Conservation (phyloP, 192 early-diverging fungal species). For the Backusella sp. region DNA sequence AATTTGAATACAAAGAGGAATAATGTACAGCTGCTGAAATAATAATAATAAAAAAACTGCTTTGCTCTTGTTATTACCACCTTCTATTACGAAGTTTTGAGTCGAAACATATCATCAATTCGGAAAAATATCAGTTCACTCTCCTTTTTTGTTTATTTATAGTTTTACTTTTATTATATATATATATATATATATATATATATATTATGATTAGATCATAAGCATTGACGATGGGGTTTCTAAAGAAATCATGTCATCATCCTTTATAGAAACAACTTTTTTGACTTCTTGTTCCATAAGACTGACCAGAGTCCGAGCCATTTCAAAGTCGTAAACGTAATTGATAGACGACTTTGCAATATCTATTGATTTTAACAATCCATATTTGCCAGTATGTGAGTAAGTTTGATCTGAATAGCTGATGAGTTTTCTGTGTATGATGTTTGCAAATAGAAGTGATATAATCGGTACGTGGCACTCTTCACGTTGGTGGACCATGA, state of each 20-base stretch:
- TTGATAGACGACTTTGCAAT: slow-evolving; percentile 23
- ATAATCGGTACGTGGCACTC: slow-evolving; percentile 36
- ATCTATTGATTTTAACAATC: slow-evolving; percentile 25
- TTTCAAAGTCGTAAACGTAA: slow-evolving; percentile 36
- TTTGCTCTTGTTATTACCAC: not conserved
- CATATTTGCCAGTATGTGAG: slow-evolving; percentile 15
- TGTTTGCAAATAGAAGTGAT: slow-evolving; percentile 29
- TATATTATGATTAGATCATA: not conserved
- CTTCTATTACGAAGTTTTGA: not conserved
- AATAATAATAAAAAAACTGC: not conserved
- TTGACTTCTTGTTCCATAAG: slow-evolving; percentile 30
- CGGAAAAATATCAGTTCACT: not conserved
- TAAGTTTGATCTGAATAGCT: slow-evolving; percentile 22
- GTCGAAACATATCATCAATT: not conserved
- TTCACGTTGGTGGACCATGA: slow-evolving; percentile 24
- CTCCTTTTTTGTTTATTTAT: not conserved
- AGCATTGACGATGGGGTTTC: not conserved
- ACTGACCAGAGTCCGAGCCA: slow-evolving; percentile 24
- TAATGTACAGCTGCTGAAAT: not conserved
- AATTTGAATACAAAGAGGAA: not conserved
- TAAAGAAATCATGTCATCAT: not conserved
- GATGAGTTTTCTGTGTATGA: slow-evolving; percentile 24
- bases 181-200: not conserved
- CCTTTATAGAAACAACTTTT: not conserved
- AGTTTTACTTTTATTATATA: not conserved